Conservation (phyloP, 176 grass and related monocot genomes). For the Leersia perrieri region DNA sequence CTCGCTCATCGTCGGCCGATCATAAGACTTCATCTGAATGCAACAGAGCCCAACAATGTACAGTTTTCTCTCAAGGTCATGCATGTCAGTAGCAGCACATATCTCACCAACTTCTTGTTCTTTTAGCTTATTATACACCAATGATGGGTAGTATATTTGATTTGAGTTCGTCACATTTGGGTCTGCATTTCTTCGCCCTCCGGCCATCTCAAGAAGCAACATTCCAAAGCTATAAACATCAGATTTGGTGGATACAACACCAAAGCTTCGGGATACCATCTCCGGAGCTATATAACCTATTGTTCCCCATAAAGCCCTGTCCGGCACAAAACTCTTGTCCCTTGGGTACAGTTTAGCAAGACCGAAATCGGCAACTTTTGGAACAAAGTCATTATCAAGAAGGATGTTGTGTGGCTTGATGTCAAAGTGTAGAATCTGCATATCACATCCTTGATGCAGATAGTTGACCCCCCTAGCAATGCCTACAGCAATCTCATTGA, state of each 20-base stretch:
- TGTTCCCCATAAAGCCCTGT: conserved; percentile 37
- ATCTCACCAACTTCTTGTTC: neutral
- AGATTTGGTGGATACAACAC: conserved; percentile 31
- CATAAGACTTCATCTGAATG: conserved; percentile 38
- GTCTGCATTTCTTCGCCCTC: conserved; percentile 32
- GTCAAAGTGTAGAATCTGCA: conserved; percentile 58
- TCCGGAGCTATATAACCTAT: conserved; percentile 59
- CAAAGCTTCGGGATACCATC: conserved; percentile 49
- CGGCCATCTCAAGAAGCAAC: conserved; percentile 49
- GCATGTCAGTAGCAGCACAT: conserved; percentile 7
- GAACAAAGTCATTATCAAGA: conserved; percentile 38
- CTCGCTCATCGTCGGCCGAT: conserved; percentile 31
- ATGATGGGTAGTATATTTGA: conserved; percentile 33
- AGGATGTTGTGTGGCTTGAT: conserved; percentile 61
- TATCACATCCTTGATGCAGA: conserved; percentile 45
- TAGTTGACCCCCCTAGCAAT: conserved; percentile 48
- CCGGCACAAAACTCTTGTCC: conserved; percentile 12
- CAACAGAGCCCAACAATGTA: conserved; percentile 39
- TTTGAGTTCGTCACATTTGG: neutral
- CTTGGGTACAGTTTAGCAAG: conserved; percentile 42
- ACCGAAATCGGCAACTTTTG: conserved; percentile 59
- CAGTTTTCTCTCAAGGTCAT: conserved; percentile 37
- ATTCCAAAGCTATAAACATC: conserved; percentile 67
- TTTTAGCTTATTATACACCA: conserved; percentile 34
- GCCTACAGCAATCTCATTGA: conserved; percentile 34